Conservation (phyloP, 345 rosid genomes). For the Psidium friedrichsthalianum region DNA sequence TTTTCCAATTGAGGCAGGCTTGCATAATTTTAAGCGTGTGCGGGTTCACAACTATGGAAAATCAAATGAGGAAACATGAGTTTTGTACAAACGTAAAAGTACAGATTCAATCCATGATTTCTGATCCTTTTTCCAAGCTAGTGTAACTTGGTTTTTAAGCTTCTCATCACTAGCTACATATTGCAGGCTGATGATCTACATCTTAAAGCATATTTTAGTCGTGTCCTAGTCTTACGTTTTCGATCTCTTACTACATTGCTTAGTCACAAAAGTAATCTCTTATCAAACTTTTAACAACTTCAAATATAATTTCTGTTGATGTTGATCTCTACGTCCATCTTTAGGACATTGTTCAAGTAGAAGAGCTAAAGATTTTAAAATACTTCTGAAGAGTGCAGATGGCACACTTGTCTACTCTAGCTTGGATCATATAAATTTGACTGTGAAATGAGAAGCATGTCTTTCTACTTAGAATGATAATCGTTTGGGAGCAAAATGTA, state of each 20-base stretch:
- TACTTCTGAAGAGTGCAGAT: neutral
- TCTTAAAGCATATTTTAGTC: neutral
- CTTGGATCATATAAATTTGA: neutral
- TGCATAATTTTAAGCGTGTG: neutral
- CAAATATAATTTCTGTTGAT: neutral
- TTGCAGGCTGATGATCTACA: neutral
- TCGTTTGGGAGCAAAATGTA: too few relatives aligned
- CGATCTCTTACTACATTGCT: neutral
- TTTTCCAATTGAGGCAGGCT: neutral
- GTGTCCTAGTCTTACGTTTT: neutral
- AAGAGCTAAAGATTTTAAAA: too few relatives aligned
- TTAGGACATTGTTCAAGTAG: neutral
- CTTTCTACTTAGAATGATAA: too few relatives aligned
- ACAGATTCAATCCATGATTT: neutral
- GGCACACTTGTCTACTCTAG: neutral
- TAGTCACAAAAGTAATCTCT: neutral
- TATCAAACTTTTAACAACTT: neutral
- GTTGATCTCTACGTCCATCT: neutral
- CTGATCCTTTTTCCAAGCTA: neutral
- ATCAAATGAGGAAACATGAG: neutral
- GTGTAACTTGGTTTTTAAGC: neutral
- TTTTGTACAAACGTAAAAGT: neutral
- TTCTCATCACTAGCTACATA: neutral
- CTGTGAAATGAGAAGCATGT: neutral
- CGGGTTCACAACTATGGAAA: neutral